Conservation (phyloP, 768 basidiomycete genomes). For the Xerocomellus amylosporus region DNA sequence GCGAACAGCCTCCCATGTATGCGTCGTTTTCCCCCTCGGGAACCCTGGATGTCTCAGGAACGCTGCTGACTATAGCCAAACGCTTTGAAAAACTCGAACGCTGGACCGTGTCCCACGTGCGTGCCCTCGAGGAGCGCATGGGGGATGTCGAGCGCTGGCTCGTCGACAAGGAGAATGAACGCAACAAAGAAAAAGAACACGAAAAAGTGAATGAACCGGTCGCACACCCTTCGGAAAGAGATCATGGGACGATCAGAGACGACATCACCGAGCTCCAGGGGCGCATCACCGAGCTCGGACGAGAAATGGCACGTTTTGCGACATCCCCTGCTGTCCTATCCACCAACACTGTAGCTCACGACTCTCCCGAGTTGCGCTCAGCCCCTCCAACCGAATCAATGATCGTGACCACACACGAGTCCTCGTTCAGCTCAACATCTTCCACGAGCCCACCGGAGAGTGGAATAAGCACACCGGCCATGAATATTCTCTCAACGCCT, state of each 20-base stretch:
- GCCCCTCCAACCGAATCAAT: conserved; percentile 50
- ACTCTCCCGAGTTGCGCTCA: conserved; percentile 44
- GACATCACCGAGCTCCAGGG: conserved; percentile 73
- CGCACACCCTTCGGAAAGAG: conserved; percentile 27
- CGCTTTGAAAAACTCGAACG: conserved; percentile 88
- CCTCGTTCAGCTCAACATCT: conserved; percentile 21
- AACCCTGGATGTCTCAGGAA: conserved; percentile 69
- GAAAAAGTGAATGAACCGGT: conserved; percentile 7
- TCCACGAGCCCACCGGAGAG: conserved; percentile 16
- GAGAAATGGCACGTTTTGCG: conserved; percentile 74
- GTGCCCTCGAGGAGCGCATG: conserved; percentile 89
- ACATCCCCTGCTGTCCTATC: conserved; percentile 46
- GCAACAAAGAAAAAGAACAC: conserved; percentile 42
- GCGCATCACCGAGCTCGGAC: conserved; percentile 68
- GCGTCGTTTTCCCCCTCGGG: conserved; percentile 72
- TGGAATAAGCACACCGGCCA: conserved; percentile 12
- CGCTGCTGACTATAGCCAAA: conserved; percentile 65
- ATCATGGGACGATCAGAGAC: conserved; percentile 57
- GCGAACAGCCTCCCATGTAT: conserved; percentile 67
- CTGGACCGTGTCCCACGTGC: conserved; percentile 86
- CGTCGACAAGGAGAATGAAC: conserved; percentile 76
- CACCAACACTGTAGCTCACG: conserved; percentile 45
- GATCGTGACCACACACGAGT: conserved; percentile 31
- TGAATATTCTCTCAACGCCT: conserved; percentile 24
- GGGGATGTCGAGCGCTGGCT: conserved; percentile 88